A percentile compares a stretch with the other conserved stretches of the same genome.
These are phyloP conservation scores for Yarrowia deformans DNA, from an alignment of 805 yeast species.

Conservation along the genomic window DNA sequence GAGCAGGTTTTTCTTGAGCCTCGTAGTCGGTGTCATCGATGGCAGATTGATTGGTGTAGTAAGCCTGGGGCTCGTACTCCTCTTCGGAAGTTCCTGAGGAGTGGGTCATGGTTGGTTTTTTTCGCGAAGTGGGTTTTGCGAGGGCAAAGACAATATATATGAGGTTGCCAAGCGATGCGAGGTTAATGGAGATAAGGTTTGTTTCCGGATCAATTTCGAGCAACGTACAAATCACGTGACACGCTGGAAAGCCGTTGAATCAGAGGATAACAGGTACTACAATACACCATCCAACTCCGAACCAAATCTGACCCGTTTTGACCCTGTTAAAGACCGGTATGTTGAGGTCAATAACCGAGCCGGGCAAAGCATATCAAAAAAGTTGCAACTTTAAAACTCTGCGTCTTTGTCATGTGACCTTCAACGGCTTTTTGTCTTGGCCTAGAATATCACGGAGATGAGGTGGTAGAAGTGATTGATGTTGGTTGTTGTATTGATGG, in stretches of 20 bases:
- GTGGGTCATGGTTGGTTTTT: neutral
- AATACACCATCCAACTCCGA: neutral
- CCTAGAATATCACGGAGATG: too few relatives aligned
- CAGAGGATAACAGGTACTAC: too few relatives aligned
- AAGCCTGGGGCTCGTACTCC: conserved; percentile 35
- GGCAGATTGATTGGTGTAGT: conserved; percentile 17
- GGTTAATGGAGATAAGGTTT: neutral
- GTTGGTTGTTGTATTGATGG: too few relatives aligned
- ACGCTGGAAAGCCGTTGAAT: too few relatives aligned
- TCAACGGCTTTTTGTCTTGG: too few relatives aligned
- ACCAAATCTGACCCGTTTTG: neutral
- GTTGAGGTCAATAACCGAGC: conserved; percentile 4
- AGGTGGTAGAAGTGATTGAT: too few relatives aligned
- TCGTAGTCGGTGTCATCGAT: conserved; percentile 22
- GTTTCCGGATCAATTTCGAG: neutral
- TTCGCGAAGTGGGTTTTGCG: neutral
- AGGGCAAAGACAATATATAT: neutral
- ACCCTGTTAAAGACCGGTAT: too few relatives aligned
- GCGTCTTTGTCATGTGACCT: neutral
- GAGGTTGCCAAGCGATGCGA: conserved; percentile 18
- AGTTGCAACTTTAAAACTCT: neutral
- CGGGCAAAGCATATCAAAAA: neutral
- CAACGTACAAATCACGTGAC: too few relatives aligned
- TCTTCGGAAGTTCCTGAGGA: conserved; percentile 10
- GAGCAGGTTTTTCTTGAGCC: neutral